Conservation (phyloP, 805 yeast genomes). For the Monosporozyma aquatica region DNA sequence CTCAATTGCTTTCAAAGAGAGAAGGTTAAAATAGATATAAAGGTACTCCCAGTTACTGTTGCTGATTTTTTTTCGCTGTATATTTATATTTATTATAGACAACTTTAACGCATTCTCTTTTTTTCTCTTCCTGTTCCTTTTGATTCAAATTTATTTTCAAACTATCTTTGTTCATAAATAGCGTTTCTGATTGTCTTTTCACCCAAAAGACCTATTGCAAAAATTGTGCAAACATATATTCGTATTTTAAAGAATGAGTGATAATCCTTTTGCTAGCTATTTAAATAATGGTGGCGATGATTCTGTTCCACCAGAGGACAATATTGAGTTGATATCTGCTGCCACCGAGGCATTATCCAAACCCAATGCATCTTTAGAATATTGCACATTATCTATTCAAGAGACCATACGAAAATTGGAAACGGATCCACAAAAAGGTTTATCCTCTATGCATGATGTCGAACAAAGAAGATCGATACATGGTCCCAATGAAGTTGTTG, state of each 20-base stretch:
- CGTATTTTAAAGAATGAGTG: slow-evolving; percentile 19
- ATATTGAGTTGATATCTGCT: slow-evolving; percentile 11
- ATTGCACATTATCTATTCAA: slow-evolving; percentile 51
- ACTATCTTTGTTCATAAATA: no score
- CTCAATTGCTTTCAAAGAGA: no score
- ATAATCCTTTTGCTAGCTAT: slow-evolving; percentile 28
- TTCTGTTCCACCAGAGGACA: slow-evolving; percentile 2
- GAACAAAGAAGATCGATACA: slow-evolving; percentile 59
- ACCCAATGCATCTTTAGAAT: slow-evolving; percentile 52
- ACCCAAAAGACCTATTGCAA: no score
- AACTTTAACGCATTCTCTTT: no score
- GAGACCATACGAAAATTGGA: slow-evolving; percentile 54
- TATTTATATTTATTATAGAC: no score
- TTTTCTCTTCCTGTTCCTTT: no score
- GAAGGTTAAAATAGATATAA: no score
- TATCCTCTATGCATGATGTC: slow-evolving; percentile 62
- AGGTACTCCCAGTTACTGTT: no score
- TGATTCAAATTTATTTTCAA: no score
- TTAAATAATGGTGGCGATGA: neutral
- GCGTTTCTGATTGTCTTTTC: no score
- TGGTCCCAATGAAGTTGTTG: slow-evolving; percentile 71
- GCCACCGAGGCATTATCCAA: slow-evolving; percentile 25
- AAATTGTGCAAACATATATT: neutral
- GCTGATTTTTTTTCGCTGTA: no score
- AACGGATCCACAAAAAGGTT: slow-evolving; percentile 54